These are phyloP conservation scores for Cordyceps javanica DNA, from an alignment of 2,329 filamentous ascomycete genomes.

Conservation along the genomic window DNA sequence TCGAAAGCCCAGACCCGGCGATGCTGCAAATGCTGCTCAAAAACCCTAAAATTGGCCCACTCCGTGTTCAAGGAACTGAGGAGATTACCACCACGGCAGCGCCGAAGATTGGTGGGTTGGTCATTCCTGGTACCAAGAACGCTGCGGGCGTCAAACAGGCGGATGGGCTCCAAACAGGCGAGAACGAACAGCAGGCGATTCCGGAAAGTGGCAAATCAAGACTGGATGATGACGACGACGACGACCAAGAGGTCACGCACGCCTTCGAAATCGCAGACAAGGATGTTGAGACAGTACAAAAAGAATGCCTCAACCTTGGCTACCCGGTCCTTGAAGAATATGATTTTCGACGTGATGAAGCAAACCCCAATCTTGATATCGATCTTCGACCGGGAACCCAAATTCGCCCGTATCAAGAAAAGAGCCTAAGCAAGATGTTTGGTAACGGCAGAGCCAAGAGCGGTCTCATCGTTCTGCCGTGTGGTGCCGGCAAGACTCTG, in stretches of 20 bases:
- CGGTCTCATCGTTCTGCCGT: constrained; percentile 94
- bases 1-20: constrained; percentile 83
- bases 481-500: constrained; percentile 92
- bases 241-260: constrained; percentile 81
- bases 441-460: constrained; percentile 96
- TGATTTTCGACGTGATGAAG: constrained; percentile 86
- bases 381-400: constrained; percentile 84
- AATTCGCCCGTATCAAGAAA: constrained; percentile 93
- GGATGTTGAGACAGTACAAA: constrained; percentile 79
- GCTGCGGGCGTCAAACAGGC: constrained; percentile 83
- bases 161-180: constrained; percentile 24
- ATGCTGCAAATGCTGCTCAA: constrained; percentile 83
- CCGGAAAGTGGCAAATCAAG: constrained; percentile 64
- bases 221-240: constrained; percentile 78
- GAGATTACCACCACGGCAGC: constrained; percentile 76
- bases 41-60: constrained; percentile 73
- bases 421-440: constrained; percentile 98
- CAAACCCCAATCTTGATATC: constrained; percentile 88
- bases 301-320: constrained; percentile 79
- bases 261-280: constrained; percentile 84
- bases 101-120: constrained; percentile 77
- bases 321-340: constrained; percentile 93
- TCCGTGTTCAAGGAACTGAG: constrained; percentile 64
- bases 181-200: constrained; percentile 42
- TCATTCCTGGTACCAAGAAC: constrained; percentile 92